Evolutionary conservation across 805 yeast genomes (phyloP).

Genomic region (Candida germanica): DNA sequence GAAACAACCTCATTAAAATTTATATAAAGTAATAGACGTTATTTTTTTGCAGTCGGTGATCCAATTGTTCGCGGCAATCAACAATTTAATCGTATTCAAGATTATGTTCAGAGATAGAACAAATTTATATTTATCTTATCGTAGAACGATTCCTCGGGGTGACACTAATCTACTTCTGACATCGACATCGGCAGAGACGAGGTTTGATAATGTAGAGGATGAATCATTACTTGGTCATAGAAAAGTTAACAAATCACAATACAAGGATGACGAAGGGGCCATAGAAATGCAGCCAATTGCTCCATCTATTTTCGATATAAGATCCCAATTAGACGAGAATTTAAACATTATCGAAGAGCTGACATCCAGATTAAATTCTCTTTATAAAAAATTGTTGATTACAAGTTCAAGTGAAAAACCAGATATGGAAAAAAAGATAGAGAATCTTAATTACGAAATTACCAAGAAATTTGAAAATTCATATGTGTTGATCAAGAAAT

Average conservation of each 20-base stretch:
- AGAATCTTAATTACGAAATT: slow-evolving; percentile 68
- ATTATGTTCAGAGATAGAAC: slow-evolving; percentile 91
- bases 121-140: slow-evolving; percentile 81
- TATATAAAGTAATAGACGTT: no score
- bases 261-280: slow-evolving; percentile 12
- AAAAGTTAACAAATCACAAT: slow-evolving; percentile 21
- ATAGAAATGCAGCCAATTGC: slow-evolving; percentile 63
- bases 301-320: slow-evolving; percentile 74
- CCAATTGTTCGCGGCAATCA: no score
- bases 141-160: slow-evolving; percentile 82
- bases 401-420: slow-evolving; percentile 86
- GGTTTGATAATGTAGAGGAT: slow-evolving; percentile 48
- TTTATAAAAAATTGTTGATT: slow-evolving; percentile 78
- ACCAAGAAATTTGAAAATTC: slow-evolving; percentile 77
- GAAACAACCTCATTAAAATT: slow-evolving; percentile 10
- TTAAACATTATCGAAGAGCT: slow-evolving; percentile 50
- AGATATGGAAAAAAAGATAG: slow-evolving; percentile 73
- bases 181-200: slow-evolving; percentile 11
- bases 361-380: slow-evolving; percentile 57
- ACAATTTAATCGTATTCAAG: no score
- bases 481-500: slow-evolving; percentile 69
- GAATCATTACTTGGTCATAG: slow-evolving; percentile 51
- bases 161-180: slow-evolving; percentile 17
- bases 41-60: no score
- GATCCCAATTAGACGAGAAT: slow-evolving; percentile 66